These are phyloP conservation scores for Saccharomycopsis synnaedendra DNA, from an alignment of 805 yeast species.

Conservation along the genomic window DNA sequence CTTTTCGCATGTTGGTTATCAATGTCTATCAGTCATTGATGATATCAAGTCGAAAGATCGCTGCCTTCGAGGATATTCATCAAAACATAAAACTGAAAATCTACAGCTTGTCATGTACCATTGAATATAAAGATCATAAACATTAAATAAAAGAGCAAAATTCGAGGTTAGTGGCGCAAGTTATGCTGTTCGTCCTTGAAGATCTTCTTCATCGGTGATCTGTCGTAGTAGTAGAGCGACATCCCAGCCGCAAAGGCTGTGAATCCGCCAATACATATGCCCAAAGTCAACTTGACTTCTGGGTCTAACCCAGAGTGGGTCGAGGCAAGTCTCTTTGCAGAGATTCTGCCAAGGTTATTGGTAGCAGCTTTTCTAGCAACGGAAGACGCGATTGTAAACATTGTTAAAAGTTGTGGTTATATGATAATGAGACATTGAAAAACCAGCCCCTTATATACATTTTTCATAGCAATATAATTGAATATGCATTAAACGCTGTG, in stretches of 20 bases:
- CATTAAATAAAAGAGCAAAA: background rate
- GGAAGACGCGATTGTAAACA: conserved; percentile 29
- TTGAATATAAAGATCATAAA: background rate
- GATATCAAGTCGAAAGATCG: no score
- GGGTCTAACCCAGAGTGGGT: conserved; percentile 55
- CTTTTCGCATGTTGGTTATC: no score
- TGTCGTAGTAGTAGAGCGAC: conserved; percentile 14
- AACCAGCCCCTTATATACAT: no score
- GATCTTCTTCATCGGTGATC: conserved; percentile 16
- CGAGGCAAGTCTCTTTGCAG: conserved; percentile 43
- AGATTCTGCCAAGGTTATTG: conserved; percentile 47
- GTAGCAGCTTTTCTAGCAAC: conserved; percentile 48
- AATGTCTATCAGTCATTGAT: no score
- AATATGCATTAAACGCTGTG: no score
- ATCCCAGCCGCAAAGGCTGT: conserved; percentile 12
- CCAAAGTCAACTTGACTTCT: conserved; percentile 44
- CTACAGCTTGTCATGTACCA: background rate
- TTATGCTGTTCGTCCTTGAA: conserved; percentile 11
- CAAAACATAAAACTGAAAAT: background rate
- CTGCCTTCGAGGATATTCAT: background rate
- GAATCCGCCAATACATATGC: conserved; percentile 10
- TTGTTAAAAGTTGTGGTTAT: conserved; percentile 2
- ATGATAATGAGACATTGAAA: no score
- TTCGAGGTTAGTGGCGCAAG: conserved; percentile 1
- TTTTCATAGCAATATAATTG: no score